Percentiles rank a stretch among this genome's conserved stretches.
These are phyloP conservation scores for Eucalyptus sideroxylon DNA, from an alignment of 345 rosid species.

Conservation along the genomic window DNA sequence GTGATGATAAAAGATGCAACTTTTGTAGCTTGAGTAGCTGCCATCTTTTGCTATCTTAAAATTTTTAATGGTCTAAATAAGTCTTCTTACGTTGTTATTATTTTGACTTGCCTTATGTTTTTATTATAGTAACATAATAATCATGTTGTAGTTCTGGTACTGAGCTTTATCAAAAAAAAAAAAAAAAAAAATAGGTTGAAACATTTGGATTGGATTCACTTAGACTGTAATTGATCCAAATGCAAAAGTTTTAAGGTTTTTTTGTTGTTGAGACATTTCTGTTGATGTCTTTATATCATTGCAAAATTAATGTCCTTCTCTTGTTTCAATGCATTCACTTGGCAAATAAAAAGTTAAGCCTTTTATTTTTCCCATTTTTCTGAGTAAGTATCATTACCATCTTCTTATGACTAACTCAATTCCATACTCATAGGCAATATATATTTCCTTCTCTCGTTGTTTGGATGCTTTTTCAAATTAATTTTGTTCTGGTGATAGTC, in stretches of 20 bases:
- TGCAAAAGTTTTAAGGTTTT: neutral
- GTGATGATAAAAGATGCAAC: neutral
- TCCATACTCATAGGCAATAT: neutral
- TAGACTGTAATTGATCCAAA: neutral
- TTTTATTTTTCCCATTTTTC: neutral
- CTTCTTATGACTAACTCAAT: neutral
- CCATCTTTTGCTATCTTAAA: neutral
- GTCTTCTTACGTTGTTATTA: neutral
- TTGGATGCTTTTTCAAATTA: neutral
- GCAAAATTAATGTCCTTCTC: neutral
- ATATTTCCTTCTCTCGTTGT: neutral
- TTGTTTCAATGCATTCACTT: neutral
- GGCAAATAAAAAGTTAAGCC: neutral
- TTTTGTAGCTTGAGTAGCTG: neutral
- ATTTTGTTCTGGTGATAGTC: neutral
- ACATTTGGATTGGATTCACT: neutral
- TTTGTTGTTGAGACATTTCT: neutral
- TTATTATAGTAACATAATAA: neutral
- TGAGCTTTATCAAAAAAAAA: neutral
- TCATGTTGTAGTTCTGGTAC: neutral
- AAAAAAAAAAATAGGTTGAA: neutral
- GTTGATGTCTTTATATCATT: neutral
- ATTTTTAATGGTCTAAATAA: neutral
- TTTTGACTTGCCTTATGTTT: neutral
- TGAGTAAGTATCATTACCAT: neutral